Percentiles rank a stretch among this genome's conserved stretches.
Conservation (phyloP, 352 stramenopile species). For the Blastocystis sp. region DNA sequence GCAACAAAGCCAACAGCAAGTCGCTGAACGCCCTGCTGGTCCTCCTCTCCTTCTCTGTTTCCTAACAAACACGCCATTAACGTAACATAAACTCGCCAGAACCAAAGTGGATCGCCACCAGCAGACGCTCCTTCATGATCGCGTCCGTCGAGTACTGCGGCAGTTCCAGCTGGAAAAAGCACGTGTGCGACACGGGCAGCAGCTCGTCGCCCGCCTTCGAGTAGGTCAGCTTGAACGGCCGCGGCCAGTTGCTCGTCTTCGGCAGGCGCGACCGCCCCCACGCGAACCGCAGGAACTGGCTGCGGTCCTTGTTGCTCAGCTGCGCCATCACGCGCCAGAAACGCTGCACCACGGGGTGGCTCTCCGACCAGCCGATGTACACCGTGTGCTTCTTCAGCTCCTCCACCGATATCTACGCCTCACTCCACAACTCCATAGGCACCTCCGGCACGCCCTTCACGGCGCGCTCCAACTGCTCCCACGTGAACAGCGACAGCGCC, state of each 20-base stretch:
- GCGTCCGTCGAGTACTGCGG: constrained; percentile 86
- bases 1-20: neutral
- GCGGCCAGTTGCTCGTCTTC: constrained; percentile 74
- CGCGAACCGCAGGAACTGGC: constrained; percentile 80
- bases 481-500: constrained; percentile 76
- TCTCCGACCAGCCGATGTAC: constrained; percentile 74
- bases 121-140: constrained; percentile 79
- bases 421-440: neutral
- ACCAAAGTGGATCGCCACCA: constrained; percentile 77
- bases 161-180: constrained; percentile 90
- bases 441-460: constrained; percentile 75
- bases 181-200: constrained; percentile 88
- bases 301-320: constrained; percentile 73
- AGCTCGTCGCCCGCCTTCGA: constrained; percentile 82
- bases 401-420: constrained; percentile 74
- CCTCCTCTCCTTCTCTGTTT: neutral
- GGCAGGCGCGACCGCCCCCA: constrained; percentile 85
- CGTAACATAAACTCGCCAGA: constrained; percentile 12
- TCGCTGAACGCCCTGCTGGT: neutral
- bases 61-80: neutral
- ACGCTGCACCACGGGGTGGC: constrained; percentile 72
- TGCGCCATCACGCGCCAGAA: constrained; percentile 74
- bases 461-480: constrained; percentile 75
- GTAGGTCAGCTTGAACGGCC: constrained; percentile 86
- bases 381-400: constrained; percentile 76